Base-by-base conservation (phyloP, 2,329 filamentous ascomycete genomes). In the Aspergillus tubingensis region DNA sequence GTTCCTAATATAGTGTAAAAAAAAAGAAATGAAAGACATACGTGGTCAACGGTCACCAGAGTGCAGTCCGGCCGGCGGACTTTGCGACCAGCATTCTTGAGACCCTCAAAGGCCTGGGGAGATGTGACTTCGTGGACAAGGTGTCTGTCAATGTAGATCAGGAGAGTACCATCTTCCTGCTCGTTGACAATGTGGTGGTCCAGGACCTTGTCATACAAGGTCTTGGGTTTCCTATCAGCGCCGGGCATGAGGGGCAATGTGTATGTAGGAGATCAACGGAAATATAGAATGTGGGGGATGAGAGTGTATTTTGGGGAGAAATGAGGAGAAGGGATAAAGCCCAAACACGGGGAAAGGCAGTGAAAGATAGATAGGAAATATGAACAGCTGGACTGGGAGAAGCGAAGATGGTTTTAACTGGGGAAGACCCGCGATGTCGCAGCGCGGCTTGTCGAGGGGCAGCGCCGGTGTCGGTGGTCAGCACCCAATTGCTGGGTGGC, bases 81-180 rank as follows among this genome's bases (percentile, higher is more conserved):
- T 78, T 88, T 87, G 64, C 95, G 89, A 67, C 87, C 87, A 53
- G 95, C 93, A 78, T 96, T 96, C 76, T 89, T 90, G 57, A 98
- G 86, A 54, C 94, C 94, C 77, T 99, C 95, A 72, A 98, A 99
- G 51, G 95, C 95, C 91, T 98, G 95, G 65, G 95, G 95, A 71
- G 94, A 97, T 70, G 95, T 99, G 76, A 99, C 95, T 83, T 99
- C 95, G 77, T 99, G 95, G 64, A 98, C 93, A 64, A 99, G 85
- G 83, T 99, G 95, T 77, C 95, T 87, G 80, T 96, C 92, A 74
- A 98, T 98, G 77, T 98, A 98, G 61, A 98, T 84, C 66, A 96
- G 82, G 71, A 96, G 83, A 60, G 93, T 97, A 79, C 94, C 94
- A 80, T 98, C 94, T 58, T 92, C 86, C 84, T 93, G 91, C 86